Percentiles rank a stretch among this genome's conserved stretches.
Evolutionary conservation across 2,329 filamentous ascomycete species (phyloP).

Genomic region (Endoconidiophora polonica): DNA sequence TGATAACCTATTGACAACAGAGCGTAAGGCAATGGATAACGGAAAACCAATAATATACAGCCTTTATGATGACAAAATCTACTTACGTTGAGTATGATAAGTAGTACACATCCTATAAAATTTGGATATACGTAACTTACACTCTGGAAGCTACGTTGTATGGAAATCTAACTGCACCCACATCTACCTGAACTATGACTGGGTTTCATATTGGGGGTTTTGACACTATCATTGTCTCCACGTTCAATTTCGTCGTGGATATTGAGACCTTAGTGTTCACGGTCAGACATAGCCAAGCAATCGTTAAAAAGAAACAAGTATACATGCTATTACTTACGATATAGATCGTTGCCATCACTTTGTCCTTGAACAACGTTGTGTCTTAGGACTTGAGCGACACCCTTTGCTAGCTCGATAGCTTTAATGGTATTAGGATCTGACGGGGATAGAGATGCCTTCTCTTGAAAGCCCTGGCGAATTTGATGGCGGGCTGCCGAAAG

Average conservation of each 20-base stretch:
- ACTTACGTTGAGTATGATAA: no score
- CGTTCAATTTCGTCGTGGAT: constrained; percentile 87
- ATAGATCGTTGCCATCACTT: constrained; percentile 32
- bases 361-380: constrained; percentile 81
- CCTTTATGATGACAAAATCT: no score
- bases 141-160: not conserved
- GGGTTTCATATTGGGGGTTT: constrained; percentile 20
- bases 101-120: no score
- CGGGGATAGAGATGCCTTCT: constrained; percentile 41
- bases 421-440: constrained; percentile 41
- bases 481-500: constrained; percentile 54
- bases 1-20: no score
- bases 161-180: constrained; percentile 7
- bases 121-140: no score
- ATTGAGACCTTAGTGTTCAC: constrained; percentile 45
- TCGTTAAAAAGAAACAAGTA: constrained; percentile 3
- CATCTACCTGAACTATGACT: constrained; percentile 7
- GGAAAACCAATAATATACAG: no score
- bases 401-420: constrained; percentile 62
- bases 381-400: constrained; percentile 62
- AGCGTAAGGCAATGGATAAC: no score
- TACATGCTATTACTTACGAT: constrained; percentile 34
- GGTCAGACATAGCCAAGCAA: not conserved
- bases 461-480: constrained; percentile 59
- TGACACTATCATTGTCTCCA: constrained; percentile 84